Percentiles rank a stretch among this genome's conserved stretches.
Conservation (phyloP, 176 grass and related monocot species). For the Hsuehochloa calcarea region DNA sequence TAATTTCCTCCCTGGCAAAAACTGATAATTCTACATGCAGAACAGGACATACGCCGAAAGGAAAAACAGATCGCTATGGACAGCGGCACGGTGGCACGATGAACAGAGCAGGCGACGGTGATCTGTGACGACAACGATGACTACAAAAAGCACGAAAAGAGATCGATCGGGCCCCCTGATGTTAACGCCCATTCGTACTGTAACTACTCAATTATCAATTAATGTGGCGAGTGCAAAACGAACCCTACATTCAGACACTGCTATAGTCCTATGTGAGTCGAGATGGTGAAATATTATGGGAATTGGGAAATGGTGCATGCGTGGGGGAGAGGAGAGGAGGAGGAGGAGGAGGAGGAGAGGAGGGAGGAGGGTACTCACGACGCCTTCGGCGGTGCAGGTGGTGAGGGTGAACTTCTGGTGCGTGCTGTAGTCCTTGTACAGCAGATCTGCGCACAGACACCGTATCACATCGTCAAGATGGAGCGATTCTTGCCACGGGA, state of each 20-base stretch:
- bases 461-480: constrained; percentile 3
- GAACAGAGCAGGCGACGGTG: background rate
- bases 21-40: background rate
- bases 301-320: background rate
- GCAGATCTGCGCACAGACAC: constrained; percentile 50
- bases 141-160: background rate
- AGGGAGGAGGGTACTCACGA: constrained; percentile 51
- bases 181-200: background rate
- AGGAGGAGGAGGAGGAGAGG: background rate
- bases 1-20: background rate
- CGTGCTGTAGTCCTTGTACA: constrained; percentile 80
- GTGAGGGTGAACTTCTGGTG: constrained; percentile 79
- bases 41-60: background rate
- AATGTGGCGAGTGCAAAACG: background rate
- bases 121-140: background rate
- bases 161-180: background rate
- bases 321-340: background rate
- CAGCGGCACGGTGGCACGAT: background rate
- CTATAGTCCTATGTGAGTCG: background rate
- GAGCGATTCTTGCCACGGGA: background rate
- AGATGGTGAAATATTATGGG: background rate
- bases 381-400: constrained; percentile 61
- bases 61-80: background rate
- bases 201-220: background rate
- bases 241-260: background rate